Evolutionary conservation across 129 eudicot species (phyloP).

Genomic region (Artemisia annua): DNA sequence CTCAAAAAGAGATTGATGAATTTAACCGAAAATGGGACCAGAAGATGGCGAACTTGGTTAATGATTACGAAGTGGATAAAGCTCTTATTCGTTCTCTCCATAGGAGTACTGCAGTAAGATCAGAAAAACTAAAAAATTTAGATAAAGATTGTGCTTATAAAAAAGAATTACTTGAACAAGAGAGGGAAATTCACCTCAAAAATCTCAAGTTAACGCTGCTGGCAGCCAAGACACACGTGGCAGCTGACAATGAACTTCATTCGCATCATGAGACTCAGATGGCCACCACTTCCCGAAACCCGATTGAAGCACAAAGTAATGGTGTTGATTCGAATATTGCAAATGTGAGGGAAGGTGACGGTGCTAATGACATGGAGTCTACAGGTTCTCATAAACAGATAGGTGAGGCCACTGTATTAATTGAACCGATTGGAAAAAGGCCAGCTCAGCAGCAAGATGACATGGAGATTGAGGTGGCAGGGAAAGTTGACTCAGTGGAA

Average conservation of each 20-base stretch:
- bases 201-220: slow-evolving; percentile 15
- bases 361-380: slow-evolving; percentile 17
- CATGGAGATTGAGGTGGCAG: slow-evolving; percentile 24
- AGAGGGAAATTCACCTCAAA: slow-evolving; percentile 19
- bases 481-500: slow-evolving; percentile 22
- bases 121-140: slow-evolving; percentile 9
- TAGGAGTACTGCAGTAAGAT: slow-evolving; percentile 11
- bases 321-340: neutral
- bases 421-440: slow-evolving; percentile 20
- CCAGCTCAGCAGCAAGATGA: slow-evolving; percentile 25
- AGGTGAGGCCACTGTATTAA: slow-evolving; percentile 17
- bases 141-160: slow-evolving; percentile 5
- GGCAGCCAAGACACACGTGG: slow-evolving; percentile 8
- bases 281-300: slow-evolving; percentile 3
- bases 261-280: neutral
- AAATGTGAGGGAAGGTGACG: slow-evolving; percentile 13
- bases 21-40: slow-evolving; percentile 15
- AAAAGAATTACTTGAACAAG: slow-evolving; percentile 15
- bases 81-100: slow-evolving; percentile 2
- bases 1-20: slow-evolving; percentile 5
- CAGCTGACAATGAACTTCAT: slow-evolving; percentile 4
- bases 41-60: neutral
- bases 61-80: slow-evolving; percentile 10
- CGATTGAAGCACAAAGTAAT: slow-evolving; percentile 20
- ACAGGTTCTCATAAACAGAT: slow-evolving; percentile 24